phyloP scores from a whole-genome alignment of 371 early-diverging fungal species.

The Chytridium lagenaria region DNA sequence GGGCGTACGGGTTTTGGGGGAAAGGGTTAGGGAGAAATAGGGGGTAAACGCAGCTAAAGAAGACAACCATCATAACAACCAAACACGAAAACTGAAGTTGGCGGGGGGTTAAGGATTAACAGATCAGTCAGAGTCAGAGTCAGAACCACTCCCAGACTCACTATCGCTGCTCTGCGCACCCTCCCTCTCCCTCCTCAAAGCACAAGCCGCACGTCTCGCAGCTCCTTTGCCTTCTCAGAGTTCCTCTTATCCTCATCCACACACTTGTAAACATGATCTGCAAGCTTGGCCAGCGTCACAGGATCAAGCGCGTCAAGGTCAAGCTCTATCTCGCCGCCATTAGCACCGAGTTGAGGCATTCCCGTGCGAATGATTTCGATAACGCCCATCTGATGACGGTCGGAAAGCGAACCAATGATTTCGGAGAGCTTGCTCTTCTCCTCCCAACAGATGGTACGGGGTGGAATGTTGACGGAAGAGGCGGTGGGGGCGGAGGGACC shows the following conservation, averaged over 20 bases:
- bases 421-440: constrained; percentile 85
- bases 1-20: too few species aligned
- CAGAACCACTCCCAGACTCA: not conserved
- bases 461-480: too few species aligned
- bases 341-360: constrained; percentile 26
- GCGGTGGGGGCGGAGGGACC: not conserved
- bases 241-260: constrained; percentile 13
- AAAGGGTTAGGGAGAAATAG: too few species aligned
- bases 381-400: not conserved
- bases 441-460: constrained; percentile 68
- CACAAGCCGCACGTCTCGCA: not conserved
- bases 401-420: constrained; percentile 1
- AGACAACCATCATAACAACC: too few species aligned
- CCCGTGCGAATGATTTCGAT: constrained; percentile 20
- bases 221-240: constrained; percentile 12
- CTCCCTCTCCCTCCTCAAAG: not conserved
- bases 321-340: constrained; percentile 69
- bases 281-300: constrained; percentile 77
- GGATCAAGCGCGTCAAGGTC: constrained; percentile 88
- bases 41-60: too few species aligned
- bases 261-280: constrained; percentile 68
- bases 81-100: too few species aligned
- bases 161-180: not conserved
- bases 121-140: not conserved
- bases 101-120: too few species aligned